Percentiles rank a stretch among this genome's conserved stretches.
These are phyloP conservation scores for Heliocybe sulcata DNA, from an alignment of 1,284 basidiomycete species.

Conservation along the genomic window DNA sequence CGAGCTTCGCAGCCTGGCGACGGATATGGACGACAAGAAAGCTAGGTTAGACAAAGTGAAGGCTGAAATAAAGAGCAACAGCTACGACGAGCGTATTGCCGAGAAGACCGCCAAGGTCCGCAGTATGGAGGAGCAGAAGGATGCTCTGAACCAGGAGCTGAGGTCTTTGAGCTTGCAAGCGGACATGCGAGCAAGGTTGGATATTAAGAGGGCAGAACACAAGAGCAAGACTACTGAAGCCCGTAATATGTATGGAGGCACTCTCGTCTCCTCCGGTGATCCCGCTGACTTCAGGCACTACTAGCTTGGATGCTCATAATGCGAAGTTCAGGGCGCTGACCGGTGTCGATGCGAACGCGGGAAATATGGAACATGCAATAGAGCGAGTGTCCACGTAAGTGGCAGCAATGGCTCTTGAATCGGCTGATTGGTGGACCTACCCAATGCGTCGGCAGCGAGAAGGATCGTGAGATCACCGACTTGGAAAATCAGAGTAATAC, in stretches of 20 bases:
- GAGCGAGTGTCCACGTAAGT: conserved; percentile 52
- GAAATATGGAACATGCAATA: conserved; percentile 69
- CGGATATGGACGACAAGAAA: conserved; percentile 66
- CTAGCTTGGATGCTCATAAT: conserved; percentile 56
- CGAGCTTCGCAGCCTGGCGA: conserved; percentile 50
- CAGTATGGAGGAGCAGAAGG: conserved; percentile 64
- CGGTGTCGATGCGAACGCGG: conserved; percentile 47
- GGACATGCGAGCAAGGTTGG: conserved; percentile 76
- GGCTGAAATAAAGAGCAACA: conserved; percentile 48
- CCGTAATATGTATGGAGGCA: conserved; percentile 50
- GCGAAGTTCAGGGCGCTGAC: conserved; percentile 59
- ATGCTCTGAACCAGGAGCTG: conserved; percentile 69
- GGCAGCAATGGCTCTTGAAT: not conserved
- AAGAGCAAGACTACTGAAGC: conserved; percentile 61
- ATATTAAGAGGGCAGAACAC: conserved; percentile 68
- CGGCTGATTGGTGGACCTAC: conserved; percentile 3
- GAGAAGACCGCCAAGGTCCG: conserved; percentile 51
- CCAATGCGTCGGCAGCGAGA: conserved; percentile 38
- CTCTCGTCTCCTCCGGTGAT: not conserved
- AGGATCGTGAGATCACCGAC: conserved; percentile 54
- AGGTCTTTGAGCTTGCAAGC: conserved; percentile 74
- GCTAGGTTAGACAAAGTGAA: conserved; percentile 50
- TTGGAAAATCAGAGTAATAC: conserved; percentile 43
- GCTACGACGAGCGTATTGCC: conserved; percentile 66
- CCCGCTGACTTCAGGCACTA: conserved; percentile 4